Conservation (phyloP, 2,329 filamentous ascomycete genomes). For the Pseudogymnoascus sp. region DNA sequence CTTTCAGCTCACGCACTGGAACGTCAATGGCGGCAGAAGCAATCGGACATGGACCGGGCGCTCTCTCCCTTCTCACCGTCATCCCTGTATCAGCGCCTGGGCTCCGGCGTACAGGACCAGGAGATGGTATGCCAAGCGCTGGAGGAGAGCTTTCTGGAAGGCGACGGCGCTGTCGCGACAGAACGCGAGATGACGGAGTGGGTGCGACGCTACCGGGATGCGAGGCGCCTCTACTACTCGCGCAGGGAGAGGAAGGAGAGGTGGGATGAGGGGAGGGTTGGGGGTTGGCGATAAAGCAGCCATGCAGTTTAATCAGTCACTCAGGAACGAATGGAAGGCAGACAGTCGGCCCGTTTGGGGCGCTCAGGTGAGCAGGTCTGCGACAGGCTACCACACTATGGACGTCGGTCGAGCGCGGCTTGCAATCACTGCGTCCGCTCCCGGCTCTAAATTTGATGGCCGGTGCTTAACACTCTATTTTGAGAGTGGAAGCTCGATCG, state of each 20-base stretch:
- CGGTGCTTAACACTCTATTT: background rate
- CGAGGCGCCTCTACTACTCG: conserved; percentile 68
- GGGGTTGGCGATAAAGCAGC: conserved; percentile 70
- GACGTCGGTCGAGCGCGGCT: background rate
- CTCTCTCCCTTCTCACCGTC: conserved; percentile 79
- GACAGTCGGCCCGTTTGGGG: background rate
- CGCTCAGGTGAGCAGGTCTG: background rate
- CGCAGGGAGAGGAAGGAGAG: conserved; percentile 80
- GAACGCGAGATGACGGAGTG: conserved; percentile 84
- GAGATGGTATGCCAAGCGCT: conserved; percentile 71
- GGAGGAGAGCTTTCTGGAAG: conserved; percentile 79
- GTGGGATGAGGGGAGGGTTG: conserved; percentile 93
- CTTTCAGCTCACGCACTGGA: conserved; percentile 79
- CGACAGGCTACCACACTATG: background rate
- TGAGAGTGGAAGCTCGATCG: background rate
- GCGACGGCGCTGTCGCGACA: conserved; percentile 46
- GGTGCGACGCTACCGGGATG: conserved; percentile 72
- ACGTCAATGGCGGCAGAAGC: conserved; percentile 84
- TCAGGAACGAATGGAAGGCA: background rate
- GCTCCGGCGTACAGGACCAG: conserved; percentile 72
- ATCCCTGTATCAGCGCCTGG: conserved; percentile 74
- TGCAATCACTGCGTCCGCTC: background rate
- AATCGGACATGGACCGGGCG: conserved; percentile 79
- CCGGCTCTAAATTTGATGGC: background rate
- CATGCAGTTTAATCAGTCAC: background rate